phyloP scores from a whole-genome alignment of 495 filamentous ascomycete species.

The Chlorociboria aeruginascens region DNA sequence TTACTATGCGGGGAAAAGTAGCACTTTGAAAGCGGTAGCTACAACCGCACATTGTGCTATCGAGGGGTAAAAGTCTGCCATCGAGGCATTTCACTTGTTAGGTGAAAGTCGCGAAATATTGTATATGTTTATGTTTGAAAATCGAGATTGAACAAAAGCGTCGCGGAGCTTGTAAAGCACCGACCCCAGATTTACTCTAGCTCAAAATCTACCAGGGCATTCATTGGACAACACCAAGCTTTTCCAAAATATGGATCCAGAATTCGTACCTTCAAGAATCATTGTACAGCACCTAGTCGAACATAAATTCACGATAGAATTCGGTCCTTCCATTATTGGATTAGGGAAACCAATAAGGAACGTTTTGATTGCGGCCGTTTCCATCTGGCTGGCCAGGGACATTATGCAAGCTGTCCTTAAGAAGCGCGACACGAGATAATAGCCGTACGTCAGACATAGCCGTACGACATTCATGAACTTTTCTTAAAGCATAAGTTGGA shows the following conservation, averaged over 20 bases:
- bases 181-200: neutral
- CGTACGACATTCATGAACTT: neutral
- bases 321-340: conserved; percentile 13
- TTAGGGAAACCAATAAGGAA: conserved; percentile 18
- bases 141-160: no score
- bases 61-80: conserved; percentile 76
- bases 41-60: conserved; percentile 78
- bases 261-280: conserved; percentile 17
- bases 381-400: conserved; percentile 14
- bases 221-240: neutral
- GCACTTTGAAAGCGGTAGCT: conserved; percentile 81
- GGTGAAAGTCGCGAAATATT: neutral
- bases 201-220: no score
- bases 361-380: conserved; percentile 9
- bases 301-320: conserved; percentile 19
- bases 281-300: conserved; percentile 16
- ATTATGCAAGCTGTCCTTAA: conserved; percentile 21
- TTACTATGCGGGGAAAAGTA: conserved; percentile 95
- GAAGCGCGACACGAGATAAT: conserved; percentile 6
- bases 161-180: neutral
- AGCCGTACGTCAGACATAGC: neutral
- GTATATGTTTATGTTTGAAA: neutral
- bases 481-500: neutral
- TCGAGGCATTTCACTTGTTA: conserved; percentile 26
- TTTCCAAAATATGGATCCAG: conserved; percentile 14